Conservation (phyloP, 2,329 filamentous ascomycete genomes). For the Fusarium siculi region DNA sequence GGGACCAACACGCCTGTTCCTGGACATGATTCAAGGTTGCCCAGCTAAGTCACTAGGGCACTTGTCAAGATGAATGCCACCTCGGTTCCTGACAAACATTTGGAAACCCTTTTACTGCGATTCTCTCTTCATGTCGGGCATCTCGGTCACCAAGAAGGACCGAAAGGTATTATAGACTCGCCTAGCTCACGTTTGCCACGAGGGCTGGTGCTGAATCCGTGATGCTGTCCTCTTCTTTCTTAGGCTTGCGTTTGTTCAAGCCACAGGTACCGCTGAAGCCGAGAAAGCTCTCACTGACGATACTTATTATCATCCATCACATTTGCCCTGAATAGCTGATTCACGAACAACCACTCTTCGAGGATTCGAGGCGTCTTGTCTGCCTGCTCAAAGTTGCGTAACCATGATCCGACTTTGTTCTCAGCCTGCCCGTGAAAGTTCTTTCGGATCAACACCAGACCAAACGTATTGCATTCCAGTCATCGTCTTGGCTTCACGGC, state of each 20-base stretch:
- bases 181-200: no score
- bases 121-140: no score
- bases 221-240: no score
- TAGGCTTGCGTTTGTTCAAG: no score
- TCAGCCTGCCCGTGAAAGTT: neutral
- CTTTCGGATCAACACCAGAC: neutral
- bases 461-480: slow-evolving; percentile 15
- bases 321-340: neutral
- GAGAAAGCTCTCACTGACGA: neutral
- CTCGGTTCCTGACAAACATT: no score
- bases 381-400: neutral
- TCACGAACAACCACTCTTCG: neutral
- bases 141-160: no score
- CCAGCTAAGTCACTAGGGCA: neutral
- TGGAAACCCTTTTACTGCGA: no score
- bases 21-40: slow-evolving; percentile 4
- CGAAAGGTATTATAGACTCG: no score
- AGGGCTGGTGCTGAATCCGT: no score
- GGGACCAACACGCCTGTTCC: slow-evolving; percentile 1
- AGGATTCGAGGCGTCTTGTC: neutral
- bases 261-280: no score
- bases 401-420: neutral
- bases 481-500: neutral
- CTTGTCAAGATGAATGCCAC: no score
- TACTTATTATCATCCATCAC: neutral